Evolutionary conservation across 495 filamentous ascomycete species (phyloP).

Genomic region (Penicillium egyptiacum): DNA sequence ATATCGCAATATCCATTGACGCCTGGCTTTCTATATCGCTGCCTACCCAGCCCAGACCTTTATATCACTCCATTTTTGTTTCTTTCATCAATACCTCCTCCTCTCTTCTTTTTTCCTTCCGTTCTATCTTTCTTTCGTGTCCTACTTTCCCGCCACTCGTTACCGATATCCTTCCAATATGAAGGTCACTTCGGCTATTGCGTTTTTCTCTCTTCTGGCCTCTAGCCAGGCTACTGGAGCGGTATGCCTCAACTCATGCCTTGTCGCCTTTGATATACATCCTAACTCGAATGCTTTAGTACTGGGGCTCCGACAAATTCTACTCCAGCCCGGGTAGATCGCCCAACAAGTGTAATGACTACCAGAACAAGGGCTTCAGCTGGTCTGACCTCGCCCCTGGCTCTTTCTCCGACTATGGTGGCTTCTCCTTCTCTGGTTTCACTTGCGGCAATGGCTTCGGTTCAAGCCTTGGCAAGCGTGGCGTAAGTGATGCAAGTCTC

Average conservation of each 20-base stretch:
- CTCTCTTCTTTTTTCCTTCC: conserved; percentile 6
- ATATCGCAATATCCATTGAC: background rate
- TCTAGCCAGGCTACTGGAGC: conserved; percentile 29
- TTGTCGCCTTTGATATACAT: conserved; percentile 5
- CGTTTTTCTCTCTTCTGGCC: conserved; percentile 34
- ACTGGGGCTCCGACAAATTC: conserved; percentile 58
- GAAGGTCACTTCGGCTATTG: conserved; percentile 27
- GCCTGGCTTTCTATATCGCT: background rate
- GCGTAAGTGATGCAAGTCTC: conserved; percentile 38
- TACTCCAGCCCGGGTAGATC: conserved; percentile 72
- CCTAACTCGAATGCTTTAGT: conserved; percentile 21
- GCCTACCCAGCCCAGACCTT: conserved; percentile 2
- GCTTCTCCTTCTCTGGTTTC: conserved; percentile 73
- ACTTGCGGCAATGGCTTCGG: conserved; percentile 58
- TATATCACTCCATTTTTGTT: background rate
- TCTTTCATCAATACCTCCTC: conserved; percentile 17
- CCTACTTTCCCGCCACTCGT: conserved; percentile 16
- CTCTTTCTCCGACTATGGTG: conserved; percentile 64
- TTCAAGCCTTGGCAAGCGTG: conserved; percentile 45
- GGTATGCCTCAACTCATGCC: conserved; percentile 18
- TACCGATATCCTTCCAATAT: conserved; percentile 27
- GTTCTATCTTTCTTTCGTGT: background rate
- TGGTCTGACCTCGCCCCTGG: conserved; percentile 65
- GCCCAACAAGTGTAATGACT: conserved; percentile 69
- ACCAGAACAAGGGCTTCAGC: conserved; percentile 68